Percentiles rank a stretch among this genome's conserved stretches.
Conservation (phyloP, 208 protist species). For the Trypanosoma conorhini region DNA sequence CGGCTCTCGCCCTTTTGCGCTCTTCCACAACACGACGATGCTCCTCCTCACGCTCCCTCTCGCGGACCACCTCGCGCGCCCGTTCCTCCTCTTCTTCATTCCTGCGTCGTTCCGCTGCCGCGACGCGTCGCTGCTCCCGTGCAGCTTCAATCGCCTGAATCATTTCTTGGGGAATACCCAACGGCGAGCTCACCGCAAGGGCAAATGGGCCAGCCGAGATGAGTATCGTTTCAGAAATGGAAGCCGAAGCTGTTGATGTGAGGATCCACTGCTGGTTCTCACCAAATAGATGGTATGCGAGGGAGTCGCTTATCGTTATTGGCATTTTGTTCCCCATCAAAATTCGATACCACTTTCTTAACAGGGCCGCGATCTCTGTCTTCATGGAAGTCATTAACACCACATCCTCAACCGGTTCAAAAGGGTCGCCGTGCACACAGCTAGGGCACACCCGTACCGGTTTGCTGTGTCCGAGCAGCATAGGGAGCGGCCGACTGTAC, state of each 20-base stretch:
- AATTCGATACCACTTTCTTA: conserved; percentile 55
- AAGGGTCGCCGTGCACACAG: conserved; percentile 58
- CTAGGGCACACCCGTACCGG: conserved; percentile 46
- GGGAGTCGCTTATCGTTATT: conserved; percentile 29
- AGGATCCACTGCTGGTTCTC: conserved; percentile 19
- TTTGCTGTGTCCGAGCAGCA: conserved; percentile 29
- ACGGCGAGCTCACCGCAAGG: conserved; percentile 31
- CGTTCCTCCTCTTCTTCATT: conserved; percentile 59
- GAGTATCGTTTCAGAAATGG: conserved; percentile 21
- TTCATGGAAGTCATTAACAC: conserved; percentile 61
- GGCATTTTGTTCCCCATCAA: conserved; percentile 65
- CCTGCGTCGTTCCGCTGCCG: conserved; percentile 39
- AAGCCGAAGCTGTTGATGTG: not conserved
- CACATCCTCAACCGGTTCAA: conserved; percentile 69
- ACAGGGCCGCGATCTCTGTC: conserved; percentile 64
- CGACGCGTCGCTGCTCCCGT: conserved; percentile 52
- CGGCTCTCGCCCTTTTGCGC: conserved; percentile 28
- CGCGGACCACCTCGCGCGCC: conserved; percentile 45
- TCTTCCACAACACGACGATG: conserved; percentile 54
- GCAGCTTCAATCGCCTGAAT: conserved; percentile 47
- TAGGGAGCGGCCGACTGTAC: conserved; percentile 57
- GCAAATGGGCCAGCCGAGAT: not conserved
- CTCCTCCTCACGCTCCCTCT: conserved; percentile 55
- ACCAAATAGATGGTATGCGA: conserved; percentile 27
- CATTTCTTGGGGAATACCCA: conserved; percentile 42